Evolutionary conservation across 257 asterid species (phyloP).

Genomic region (Nicotiana knightiana): DNA sequence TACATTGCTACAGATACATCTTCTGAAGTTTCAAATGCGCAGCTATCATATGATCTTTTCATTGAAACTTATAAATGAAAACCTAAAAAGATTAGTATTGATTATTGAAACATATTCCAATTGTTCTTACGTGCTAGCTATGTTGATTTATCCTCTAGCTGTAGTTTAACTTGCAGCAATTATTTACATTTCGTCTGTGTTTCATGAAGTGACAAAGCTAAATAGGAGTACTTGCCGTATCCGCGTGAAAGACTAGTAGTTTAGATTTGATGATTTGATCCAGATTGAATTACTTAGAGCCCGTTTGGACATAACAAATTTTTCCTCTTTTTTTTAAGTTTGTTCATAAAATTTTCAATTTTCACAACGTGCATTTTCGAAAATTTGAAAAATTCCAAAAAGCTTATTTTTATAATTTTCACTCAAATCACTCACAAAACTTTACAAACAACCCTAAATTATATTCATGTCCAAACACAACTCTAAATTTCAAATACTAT

Average conservation of each 20-base stretch:
- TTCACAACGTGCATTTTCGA: no score
- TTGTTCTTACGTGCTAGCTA: not conserved
- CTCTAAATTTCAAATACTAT: no score
- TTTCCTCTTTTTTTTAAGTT: no score
- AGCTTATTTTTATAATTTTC: no score
- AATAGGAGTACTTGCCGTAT: not conserved
- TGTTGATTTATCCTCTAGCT: not conserved
- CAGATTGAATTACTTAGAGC: not conserved
- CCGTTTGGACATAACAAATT: no score
- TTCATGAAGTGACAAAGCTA: not conserved
- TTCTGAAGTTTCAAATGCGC: not conserved
- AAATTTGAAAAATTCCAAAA: no score
- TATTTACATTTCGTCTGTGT: not conserved
- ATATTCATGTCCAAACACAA: no score
- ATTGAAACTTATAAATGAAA: not conserved
- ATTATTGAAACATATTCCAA: not conserved
- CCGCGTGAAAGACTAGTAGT: not conserved
- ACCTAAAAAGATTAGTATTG: not conserved
- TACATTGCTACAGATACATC: not conserved
- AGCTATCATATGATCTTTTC: not conserved
- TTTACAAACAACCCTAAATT: no score
- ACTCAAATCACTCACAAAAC: no score
- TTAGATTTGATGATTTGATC: not conserved
- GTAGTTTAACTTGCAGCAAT: not conserved
- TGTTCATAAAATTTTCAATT: no score